Evolutionary conservation across 208 protist species (phyloP).

Genomic region (Naegleria fowleri): DNA sequence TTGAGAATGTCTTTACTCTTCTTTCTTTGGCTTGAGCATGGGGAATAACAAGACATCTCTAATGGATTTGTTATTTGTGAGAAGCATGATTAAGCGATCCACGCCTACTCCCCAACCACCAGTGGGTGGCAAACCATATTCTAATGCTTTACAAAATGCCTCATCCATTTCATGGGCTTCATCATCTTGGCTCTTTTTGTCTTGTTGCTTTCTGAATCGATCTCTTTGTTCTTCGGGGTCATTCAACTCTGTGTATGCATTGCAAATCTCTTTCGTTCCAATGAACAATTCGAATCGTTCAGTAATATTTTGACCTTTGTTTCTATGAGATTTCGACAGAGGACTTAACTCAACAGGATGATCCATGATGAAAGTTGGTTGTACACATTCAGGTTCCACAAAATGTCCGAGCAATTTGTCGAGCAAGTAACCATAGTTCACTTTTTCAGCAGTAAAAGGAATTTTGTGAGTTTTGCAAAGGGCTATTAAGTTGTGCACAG

Average conservation of each 20-base stretch:
- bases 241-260: slow-evolving; percentile 94
- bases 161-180: slow-evolving; percentile 84
- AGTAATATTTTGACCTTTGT: slow-evolving; percentile 51
- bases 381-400: slow-evolving; percentile 72
- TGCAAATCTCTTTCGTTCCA: slow-evolving; percentile 82
- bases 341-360: slow-evolving; percentile 64
- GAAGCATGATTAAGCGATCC: slow-evolving; percentile 83
- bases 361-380: slow-evolving; percentile 89
- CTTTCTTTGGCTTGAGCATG: slow-evolving; percentile 50
- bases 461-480: slow-evolving; percentile 72
- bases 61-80: slow-evolving; percentile 71
- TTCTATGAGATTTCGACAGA: slow-evolving; percentile 75
- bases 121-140: slow-evolving; percentile 85
- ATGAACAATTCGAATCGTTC: slow-evolving; percentile 91
- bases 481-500: slow-evolving; percentile 44
- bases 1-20: too few species aligned
- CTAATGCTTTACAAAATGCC: slow-evolving; percentile 81
- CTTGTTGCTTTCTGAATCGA: slow-evolving; percentile 82
- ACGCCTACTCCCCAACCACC: slow-evolving; percentile 91
- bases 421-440: slow-evolving; percentile 50
- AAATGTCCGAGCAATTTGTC: slow-evolving; percentile 81
- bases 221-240: slow-evolving; percentile 86
- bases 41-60: slow-evolving; percentile 78
- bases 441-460: slow-evolving; percentile 58
- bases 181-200: slow-evolving; percentile 77